Conservation (phyloP, 2,329 filamentous ascomycete species). For the Ilyonectria destructans region DNA sequence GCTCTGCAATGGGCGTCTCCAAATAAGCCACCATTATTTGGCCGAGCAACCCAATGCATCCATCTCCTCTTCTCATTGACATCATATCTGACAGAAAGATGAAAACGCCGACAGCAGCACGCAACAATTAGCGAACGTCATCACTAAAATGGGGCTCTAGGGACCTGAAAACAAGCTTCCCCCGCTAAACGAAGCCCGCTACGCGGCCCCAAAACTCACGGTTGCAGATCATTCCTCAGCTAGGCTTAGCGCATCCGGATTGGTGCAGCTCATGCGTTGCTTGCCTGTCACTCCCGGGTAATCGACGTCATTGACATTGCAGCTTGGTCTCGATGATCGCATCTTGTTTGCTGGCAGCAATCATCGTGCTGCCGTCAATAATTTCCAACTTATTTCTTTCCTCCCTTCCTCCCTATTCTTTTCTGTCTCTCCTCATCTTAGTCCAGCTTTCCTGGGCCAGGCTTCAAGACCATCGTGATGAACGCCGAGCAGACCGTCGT, state of each 20-base stretch:
- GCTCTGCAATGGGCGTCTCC: too few relatives aligned
- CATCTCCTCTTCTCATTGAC: background rate
- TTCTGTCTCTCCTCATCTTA: background rate
- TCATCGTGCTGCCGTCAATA: background rate
- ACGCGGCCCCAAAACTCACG: background rate
- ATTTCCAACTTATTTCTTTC: constrained; percentile 1
- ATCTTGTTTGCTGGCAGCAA: constrained; percentile 31
- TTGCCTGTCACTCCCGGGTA: constrained; percentile 23
- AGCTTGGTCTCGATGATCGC: constrained; percentile 36
- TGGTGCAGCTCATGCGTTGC: constrained; percentile 13
- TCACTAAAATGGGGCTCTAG: constrained; percentile 1
- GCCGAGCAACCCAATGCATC: background rate
- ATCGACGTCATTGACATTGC: constrained; percentile 48
- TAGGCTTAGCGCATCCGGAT: constrained; percentile 17
- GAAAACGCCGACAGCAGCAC: background rate
- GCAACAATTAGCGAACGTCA: constrained; percentile 1
- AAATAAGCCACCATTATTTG: background rate
- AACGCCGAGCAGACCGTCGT: constrained; percentile 58
- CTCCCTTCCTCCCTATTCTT: background rate
- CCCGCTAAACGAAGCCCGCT: constrained; percentile 2
- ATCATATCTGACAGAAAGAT: background rate
- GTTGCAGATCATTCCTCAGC: constrained; percentile 7
- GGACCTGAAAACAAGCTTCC: background rate
- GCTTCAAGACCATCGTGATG: constrained; percentile 50
- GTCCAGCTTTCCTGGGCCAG: background rate